Evolutionary conservation across 2,329 filamentous ascomycete species (phyloP), one percentile per base, ranked within the genome.

Genomic region (Aureobasidium leucospermi): DNA sequence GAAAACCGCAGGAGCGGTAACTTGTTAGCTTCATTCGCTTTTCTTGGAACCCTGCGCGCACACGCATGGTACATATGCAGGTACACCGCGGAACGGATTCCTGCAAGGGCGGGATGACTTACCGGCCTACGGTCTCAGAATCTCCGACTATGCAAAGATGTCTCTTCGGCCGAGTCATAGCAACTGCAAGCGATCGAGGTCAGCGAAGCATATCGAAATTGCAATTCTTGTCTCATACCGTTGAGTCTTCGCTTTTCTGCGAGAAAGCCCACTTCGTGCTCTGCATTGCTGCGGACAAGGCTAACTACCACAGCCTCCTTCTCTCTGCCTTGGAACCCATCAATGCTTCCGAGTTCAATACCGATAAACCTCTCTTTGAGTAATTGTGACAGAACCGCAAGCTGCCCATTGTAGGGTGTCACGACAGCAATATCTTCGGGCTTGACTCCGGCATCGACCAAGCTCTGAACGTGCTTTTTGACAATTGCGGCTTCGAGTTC

Each of bases 261-360:
- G 39, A 99, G 76, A 69, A 99, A 99, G 9, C 94, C 94, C 13
- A 97, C 92, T 71, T 97, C 91, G 53, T 86, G 85, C 51, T 91
- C 84, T 6, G 84, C 65, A 70, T 99, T 99, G 74, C 92, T 96
- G 65, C 94, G 82, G 60, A 99, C 94, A n/a, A 97, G 81, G 72
- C 88, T 96, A 55, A 99, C 86, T 41, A 99, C 82, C 15, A 99
- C 87, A 2, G 90, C 94, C 73, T 99, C 94, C 74, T 99, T 99
- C 74, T 99, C 94, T 16, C 43, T 57, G 36, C 94, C 94, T 73
- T 99, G 94, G 71, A 99, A 99, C 2, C 93, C 94, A 73, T 99
- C 94, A 2, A 99, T 90, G 67, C 90, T 96, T 36, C 94, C 94
- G n/a, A 99, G 79, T 73, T 99, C 94, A 53, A 99, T 85, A 11